Base-by-base conservation (phyloP, 2,329 filamentous ascomycete species). In the Scleromitrula shiraiana region DNA sequence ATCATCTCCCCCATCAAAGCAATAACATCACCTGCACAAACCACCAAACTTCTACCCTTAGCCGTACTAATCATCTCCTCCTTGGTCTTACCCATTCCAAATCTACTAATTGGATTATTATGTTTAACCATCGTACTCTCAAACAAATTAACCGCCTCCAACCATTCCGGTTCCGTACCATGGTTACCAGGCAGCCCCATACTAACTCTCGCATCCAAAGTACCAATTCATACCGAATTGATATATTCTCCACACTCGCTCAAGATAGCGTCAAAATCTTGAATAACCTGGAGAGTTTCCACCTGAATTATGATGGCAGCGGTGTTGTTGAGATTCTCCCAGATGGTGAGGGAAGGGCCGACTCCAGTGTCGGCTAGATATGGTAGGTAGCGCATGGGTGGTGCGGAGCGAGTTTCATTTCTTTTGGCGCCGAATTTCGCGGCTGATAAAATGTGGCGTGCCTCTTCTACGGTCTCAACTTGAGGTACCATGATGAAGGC, bases 251-350 rank as follows among this genome's bases (percentile, higher is more conserved):
- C 68, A 22, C 65, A 64, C 49, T 66, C 68, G 12, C 69, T 71
- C 24, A 75, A 64, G 47, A 74, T 73, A 32, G 62, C 69, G 52
- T 74, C 71, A n/a, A 74, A 68, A 56, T 74, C 73, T 44, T 69
- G 58, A 49, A 73, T 58, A 61, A 64, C 71, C 43, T 64, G 59
- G 4, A 68, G 54, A 1, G 65, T 61, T 57, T 74, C 72, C 32
- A 74, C 69, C 56, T 74, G 71, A 40, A 74, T 70, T 61, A 73
- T 68, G 49, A 74, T 59, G 38, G 71, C 71, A 1, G 71, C 70
- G 57, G 73, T 71, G 43, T 68, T 56, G 58, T 74, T 74, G 24
- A 71, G 42, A 51, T 66, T 68, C 50, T 66, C 57, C 50, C 65
- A 64, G 7, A 72, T 49, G 24, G 67, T 63, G 4, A 59, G 50